Evolutionary conservation across 2,329 filamentous ascomycete genomes (phyloP).

Genomic region (Knufia fluminis): DNA sequence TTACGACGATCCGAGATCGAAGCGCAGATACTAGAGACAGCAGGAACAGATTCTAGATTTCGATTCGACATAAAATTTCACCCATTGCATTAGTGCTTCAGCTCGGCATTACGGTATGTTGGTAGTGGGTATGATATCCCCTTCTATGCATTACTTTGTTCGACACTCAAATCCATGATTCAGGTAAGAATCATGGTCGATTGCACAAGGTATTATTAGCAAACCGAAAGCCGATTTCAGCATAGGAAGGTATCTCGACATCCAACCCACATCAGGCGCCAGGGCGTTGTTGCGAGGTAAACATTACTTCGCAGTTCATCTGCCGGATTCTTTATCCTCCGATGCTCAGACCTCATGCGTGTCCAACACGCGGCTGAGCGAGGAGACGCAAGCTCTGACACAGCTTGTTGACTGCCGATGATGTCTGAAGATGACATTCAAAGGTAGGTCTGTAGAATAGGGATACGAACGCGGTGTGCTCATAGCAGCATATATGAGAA

Average conservation of each 20-base stretch:
- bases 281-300: not conserved
- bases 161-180: not conserved
- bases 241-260: not conserved
- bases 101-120: conserved; percentile 28
- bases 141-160: conserved; percentile 8
- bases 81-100: conserved; percentile 13
- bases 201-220: not conserved
- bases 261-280: not conserved
- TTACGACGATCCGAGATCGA: conserved; percentile 63
- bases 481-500: not conserved
- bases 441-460: conserved; percentile 11
- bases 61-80: conserved; percentile 9
- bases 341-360: not conserved
- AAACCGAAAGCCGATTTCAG: not conserved
- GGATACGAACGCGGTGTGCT: not conserved
- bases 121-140: conserved; percentile 35
- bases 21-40: conserved; percentile 47
- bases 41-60: conserved; percentile 2
- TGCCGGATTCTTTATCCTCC: not conserved
- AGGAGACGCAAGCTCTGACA: not conserved
- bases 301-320: not conserved
- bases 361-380: not conserved
- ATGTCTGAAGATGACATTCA: conserved; percentile 9
- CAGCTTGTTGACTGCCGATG: conserved; percentile 7
- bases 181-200: conserved; percentile 1